Evolutionary conservation across 2,329 filamentous ascomycete species (phyloP).

Genomic region (Hortaea sp.): DNA sequence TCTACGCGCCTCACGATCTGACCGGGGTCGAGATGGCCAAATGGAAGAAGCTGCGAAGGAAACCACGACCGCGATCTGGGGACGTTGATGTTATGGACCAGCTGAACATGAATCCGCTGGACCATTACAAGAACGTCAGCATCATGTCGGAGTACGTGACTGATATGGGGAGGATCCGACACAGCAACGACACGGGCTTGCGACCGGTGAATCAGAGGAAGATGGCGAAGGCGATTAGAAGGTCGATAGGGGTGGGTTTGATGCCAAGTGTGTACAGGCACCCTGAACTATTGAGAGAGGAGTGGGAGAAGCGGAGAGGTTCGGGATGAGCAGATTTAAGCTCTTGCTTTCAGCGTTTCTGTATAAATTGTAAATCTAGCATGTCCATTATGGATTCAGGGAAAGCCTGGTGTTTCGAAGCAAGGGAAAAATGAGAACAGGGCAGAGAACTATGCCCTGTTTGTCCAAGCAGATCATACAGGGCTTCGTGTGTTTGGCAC

Average conservation of each 20-base stretch:
- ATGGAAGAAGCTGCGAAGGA: conserved; percentile 52
- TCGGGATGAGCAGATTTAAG: too few species aligned
- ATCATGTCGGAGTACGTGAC: conserved; percentile 86
- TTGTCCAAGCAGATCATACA: too few species aligned
- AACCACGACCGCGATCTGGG: conserved; percentile 3
- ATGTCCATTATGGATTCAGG: too few species aligned
- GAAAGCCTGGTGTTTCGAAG: too few species aligned
- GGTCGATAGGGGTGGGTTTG: conserved; percentile 71
- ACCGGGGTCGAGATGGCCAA: conserved; percentile 68
- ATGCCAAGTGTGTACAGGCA: conserved; percentile 88
- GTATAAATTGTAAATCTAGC: too few species aligned
- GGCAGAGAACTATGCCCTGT: too few species aligned
- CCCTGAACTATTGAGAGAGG: conserved; percentile 57
- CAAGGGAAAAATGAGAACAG: too few species aligned
- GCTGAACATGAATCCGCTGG: conserved; percentile 66
- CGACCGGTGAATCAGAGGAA: conserved; percentile 84
- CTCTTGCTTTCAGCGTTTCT: too few species aligned
- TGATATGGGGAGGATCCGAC: conserved; percentile 73
- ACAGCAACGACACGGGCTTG: conserved; percentile 64
- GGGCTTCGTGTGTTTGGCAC: too few species aligned
- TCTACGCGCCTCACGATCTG: conserved; percentile 86
- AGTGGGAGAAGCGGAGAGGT: not conserved
- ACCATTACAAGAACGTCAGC: conserved; percentile 92
- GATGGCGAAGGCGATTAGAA: conserved; percentile 83
- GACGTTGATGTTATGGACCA: conserved; percentile 64